phyloP scores from a whole-genome alignment of 768 basidiomycete species.

The Russula virescens region DNA sequence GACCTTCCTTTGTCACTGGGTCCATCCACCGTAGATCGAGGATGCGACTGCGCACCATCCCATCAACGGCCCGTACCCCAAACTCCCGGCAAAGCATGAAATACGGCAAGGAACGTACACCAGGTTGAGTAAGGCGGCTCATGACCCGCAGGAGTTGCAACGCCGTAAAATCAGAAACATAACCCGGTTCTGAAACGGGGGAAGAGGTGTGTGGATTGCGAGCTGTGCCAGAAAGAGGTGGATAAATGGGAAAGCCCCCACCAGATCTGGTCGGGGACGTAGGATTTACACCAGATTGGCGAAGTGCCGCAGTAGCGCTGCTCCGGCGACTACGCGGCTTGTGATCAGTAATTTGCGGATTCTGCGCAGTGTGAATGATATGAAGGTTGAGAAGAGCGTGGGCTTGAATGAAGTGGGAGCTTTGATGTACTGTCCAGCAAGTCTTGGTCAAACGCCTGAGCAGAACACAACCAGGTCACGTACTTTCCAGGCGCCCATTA shows the following conservation, averaged over 20 bases:
- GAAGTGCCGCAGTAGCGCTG: conserved; percentile 26
- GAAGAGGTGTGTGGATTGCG: conserved; percentile 26
- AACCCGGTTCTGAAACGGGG: conserved; percentile 36
- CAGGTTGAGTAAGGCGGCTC: conserved; percentile 64
- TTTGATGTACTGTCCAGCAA: conserved; percentile 54
- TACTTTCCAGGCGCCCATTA: conserved; percentile 65
- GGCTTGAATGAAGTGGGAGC: conserved; percentile 81
- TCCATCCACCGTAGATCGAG: conserved; percentile 76
- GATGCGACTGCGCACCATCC: conserved; percentile 74
- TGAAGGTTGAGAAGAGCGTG: conserved; percentile 80
- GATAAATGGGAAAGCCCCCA: conserved; percentile 35
- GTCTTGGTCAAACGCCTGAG: not conserved
- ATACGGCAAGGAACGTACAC: conserved; percentile 63
- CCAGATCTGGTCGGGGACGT: conserved; percentile 27
- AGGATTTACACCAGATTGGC: conserved; percentile 24
- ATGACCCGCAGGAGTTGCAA: conserved; percentile 78
- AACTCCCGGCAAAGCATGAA: conserved; percentile 78
- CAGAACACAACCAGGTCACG: conserved; percentile 27
- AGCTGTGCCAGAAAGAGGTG: conserved; percentile 30
- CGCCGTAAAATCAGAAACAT: conserved; percentile 65
- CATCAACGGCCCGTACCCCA: conserved; percentile 79
- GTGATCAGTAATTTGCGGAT: conserved; percentile 32
- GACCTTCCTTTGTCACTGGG: conserved; percentile 51
- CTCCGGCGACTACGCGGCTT: conserved; percentile 26
- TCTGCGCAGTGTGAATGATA: conserved; percentile 77